phyloP scores from a whole-genome alignment of 1,284 basidiomycete species.

The Moesziomyces aphidis region DNA sequence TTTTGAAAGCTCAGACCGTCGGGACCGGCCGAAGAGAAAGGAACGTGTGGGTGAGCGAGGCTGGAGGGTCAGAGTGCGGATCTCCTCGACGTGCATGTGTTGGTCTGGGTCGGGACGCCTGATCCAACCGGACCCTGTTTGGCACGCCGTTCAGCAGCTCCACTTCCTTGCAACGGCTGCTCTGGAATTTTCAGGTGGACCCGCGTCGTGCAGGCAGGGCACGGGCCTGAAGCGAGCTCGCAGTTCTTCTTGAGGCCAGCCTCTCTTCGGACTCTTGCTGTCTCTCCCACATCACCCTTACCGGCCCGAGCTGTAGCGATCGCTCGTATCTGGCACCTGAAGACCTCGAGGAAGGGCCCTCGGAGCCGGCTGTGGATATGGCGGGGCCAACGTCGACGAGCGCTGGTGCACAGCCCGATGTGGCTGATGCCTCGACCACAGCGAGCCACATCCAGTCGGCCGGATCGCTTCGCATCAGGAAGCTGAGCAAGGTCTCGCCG shows the following conservation, averaged over 20 bases:
- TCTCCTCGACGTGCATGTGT: conserved; percentile 5
- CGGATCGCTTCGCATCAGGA: conserved; percentile 5
- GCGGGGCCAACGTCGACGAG: background rate
- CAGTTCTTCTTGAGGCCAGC: too few relatives aligned
- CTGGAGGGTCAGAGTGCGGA: too few relatives aligned
- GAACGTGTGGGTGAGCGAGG: too few relatives aligned
- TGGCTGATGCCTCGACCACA: background rate
- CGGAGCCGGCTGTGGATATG: background rate
- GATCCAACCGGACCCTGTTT: too few relatives aligned
- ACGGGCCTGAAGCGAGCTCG: too few relatives aligned
- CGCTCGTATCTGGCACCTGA: too few relatives aligned
- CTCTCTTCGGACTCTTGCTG: too few relatives aligned
- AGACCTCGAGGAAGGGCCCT: too few relatives aligned
- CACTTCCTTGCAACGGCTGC: too few relatives aligned
- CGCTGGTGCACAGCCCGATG: background rate
- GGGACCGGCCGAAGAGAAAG: background rate
- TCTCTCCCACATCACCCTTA: too few relatives aligned
- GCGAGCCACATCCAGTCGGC: background rate
- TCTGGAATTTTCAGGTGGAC: background rate
- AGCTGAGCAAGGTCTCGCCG: conserved; percentile 67
- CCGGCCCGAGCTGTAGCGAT: too few relatives aligned
- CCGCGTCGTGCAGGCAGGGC: background rate
- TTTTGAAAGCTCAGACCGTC: background rate
- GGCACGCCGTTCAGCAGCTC: too few relatives aligned
- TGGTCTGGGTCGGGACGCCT: conserved; percentile 4